Evolutionary conservation across 73 alveolate species (phyloP), one percentile per base, ranked within the genome.

Genomic region (Uronychia setigera): DNA sequence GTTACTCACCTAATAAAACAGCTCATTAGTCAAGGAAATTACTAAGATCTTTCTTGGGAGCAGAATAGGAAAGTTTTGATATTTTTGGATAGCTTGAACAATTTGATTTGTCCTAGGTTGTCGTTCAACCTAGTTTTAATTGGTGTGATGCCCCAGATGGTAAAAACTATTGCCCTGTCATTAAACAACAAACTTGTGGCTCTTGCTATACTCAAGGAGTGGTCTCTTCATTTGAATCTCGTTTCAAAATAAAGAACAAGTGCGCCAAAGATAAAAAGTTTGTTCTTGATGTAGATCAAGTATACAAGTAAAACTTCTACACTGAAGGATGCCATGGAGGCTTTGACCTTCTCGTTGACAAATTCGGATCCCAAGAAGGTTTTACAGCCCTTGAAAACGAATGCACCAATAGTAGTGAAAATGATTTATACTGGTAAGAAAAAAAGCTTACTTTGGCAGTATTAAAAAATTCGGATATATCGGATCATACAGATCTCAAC

Each of bases 311-410:
- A 82, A 93, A 89, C 77, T 96, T 80, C 81, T 95, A 90, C 80
- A 87, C 96, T 9, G 98, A 96, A 86, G 99, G 99, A 74, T 96
- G 99, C 78, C 87, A 80, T 0, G 99, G 99, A 0, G 99, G 99
- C 5, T 93, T 86, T 85, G 97, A 97, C 25, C 82, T 96, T 26
- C 85, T 88, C n/a, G 92, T 93, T 77, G 97, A 96, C 14, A 93
- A 93, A 79, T 92, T 89, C 67, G 92, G 67, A 46, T 11, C 67
- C 19, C n/a, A 11, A 5, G 5, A 46, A 11, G 67, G 67, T 5
- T 46, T 46, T 19, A 5, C 67, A 46, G 67, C 5, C 67, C n/a
- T 19, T 11, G 67, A 46, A 11, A 19, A 46, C 67, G 19, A 46
- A 5, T n/a, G n/a, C n/a, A n/a, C n/a, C n/a, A n/a, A n/a, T n/a